A percentile compares a stretch with the other conserved stretches of the same genome.
Conservation (phyloP, 1,139 yeast species). For the Diutina catenulata region DNA sequence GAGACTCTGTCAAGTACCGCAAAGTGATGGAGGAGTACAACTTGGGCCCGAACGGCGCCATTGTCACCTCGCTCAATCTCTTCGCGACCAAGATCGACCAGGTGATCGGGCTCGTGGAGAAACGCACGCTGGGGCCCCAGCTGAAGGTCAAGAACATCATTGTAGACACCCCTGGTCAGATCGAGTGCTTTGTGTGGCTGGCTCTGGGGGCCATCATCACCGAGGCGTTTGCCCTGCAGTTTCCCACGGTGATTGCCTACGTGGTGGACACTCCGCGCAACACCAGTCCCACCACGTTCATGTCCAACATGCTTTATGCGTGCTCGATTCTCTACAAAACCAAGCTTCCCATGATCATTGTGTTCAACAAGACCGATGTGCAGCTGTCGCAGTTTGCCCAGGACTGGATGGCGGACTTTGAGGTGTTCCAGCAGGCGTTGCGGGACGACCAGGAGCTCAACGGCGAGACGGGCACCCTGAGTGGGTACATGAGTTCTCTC, state of each 20-base stretch:
- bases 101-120: conserved; percentile 76
- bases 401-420: conserved; percentile 98
- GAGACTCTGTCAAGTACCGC: conserved; percentile 92
- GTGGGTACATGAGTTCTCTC: conserved; percentile 90
- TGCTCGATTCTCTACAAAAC: conserved; percentile 95
- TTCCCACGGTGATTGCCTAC: conserved; percentile 93
- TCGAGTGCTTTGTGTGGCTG: conserved; percentile 93
- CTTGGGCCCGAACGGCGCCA: conserved; percentile 97
- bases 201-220: conserved; percentile 96
- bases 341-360: conserved; percentile 92
- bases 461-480: conserved; percentile 60
- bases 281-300: conserved; percentile 89
- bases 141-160: conserved; percentile 60
- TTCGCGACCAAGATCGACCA: conserved; percentile 95
- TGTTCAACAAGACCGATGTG: conserved; percentile 91
- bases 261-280: conserved; percentile 95
- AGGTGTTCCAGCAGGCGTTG: conserved; percentile 74
- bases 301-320: conserved; percentile 97
- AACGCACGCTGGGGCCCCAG: conserved; percentile 34
- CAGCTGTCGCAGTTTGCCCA: conserved; percentile 76
- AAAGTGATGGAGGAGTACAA: conserved; percentile 92
- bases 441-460: conserved; percentile 48
- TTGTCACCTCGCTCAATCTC: conserved; percentile 84
- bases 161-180: conserved; percentile 97
- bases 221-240: conserved; percentile 90